Evolutionary conservation across 768 basidiomycete genomes (phyloP).

Genomic region (Amanita rimosa): DNA sequence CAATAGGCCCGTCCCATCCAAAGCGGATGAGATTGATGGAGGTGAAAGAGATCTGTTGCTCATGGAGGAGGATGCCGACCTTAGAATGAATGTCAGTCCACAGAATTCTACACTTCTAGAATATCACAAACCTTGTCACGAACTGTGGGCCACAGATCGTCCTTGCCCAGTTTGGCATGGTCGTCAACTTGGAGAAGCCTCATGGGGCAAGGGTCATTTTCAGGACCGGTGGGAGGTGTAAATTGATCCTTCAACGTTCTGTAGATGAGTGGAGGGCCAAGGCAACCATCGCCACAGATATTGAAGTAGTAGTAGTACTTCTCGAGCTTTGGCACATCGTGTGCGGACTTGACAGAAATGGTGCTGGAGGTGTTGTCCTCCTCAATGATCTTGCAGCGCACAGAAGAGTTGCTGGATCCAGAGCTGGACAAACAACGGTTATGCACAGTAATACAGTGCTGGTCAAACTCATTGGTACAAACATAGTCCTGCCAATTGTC

Average conservation of each 20-base stretch:
- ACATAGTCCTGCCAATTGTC: no score
- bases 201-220: slow-evolving; percentile 17
- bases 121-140: slow-evolving; percentile 21
- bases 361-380: no score
- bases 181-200: slow-evolving; percentile 17
- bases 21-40: no score
- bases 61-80: slow-evolving; percentile 17
- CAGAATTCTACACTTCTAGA: slow-evolving; percentile 18
- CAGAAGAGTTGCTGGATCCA: neutral
- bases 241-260: slow-evolving; percentile 22
- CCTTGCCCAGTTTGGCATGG: slow-evolving; percentile 16
- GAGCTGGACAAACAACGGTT: neutral
- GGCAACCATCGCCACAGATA: slow-evolving; percentile 13
- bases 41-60: no score
- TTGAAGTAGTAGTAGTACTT: slow-evolving; percentile 20
- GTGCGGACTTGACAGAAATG: slow-evolving; percentile 11
- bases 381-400: neutral
- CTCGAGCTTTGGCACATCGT: slow-evolving; percentile 16
- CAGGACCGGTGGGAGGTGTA: slow-evolving; percentile 19
- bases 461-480: neutral
- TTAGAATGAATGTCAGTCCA: slow-evolving; percentile 21
- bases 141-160: slow-evolving; percentile 19
- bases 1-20: no score
- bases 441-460: neutral
- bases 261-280: slow-evolving; percentile 24